Base-by-base conservation (phyloP, 2,329 filamentous ascomycete species). In the Epichloe typhina region DNA sequence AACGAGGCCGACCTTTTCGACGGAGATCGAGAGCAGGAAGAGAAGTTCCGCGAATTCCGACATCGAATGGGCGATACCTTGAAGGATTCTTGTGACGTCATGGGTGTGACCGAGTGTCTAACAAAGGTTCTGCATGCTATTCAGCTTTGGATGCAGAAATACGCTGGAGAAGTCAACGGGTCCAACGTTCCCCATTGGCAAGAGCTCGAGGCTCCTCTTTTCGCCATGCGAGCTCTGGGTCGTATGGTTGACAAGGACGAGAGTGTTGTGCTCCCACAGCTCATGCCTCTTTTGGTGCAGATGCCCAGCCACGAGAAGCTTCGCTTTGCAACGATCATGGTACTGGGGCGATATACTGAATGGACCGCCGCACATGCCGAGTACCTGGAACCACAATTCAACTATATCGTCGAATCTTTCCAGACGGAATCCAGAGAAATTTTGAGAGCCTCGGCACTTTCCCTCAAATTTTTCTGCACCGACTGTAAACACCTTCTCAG, bases 291-390 rank as follows among this genome's bases (percentile, higher is more conserved):
- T 51, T 82, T 98, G 55, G 88, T 95, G 11, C 87, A 94, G 63
- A 95, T 98, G 54, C 93, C 93, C 0, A 84, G 87, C 61, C 93
- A 98, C 61, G 88, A 97, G 68, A 98, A 97, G 72, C 79, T 98
- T n/a, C 88, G 90, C 7, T 98, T 98, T 68, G 91, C 95, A 55
- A 91, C 91, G 5, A 95, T 97, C 61, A 96, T 98, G 89, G 90
- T 94, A 3, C 78, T 98, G 21, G 93, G 89, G 38, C 80, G 93
- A 55, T 98, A 98, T 64, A 98, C 94, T 0, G 91, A 97, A 66
- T 98, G 93, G 93, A 98, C 94, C 0, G 82, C 93, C 5, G 83
- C 88, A 46, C 93, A 98, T 62, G 88, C 91, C 0, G 88, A 96
- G 52, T 95, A 91, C 44, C 75, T 98, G 8, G 86, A 95, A 66